Base-by-base conservation (phyloP, 1,284 basidiomycete species). In the Thecaphora thlaspeos region DNA sequence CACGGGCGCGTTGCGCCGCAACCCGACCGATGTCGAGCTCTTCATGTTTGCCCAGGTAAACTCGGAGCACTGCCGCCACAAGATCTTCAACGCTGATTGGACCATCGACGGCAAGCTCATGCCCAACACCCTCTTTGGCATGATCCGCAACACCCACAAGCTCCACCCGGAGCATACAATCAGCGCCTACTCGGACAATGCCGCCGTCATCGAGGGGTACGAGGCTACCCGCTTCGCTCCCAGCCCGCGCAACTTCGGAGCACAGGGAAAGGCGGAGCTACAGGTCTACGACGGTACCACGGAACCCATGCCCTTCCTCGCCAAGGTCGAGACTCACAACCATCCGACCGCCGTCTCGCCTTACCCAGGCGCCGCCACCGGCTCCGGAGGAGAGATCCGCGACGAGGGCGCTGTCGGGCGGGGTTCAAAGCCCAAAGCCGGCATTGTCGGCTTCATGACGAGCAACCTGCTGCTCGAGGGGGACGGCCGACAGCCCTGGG, bases 1-100 rank as follows among this genome's bases (percentile, higher is more conserved):
- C 41, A 76, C 81, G 17, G 51, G 57, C 18, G 66, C 72, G 15
- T 68, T 77, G 28, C 56, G 63, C 24, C 68, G 75, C 36, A 72
- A 76, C 55, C 75, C 75, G 22, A 97, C 91, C 43, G 94, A 98
- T 71, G 93, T 95, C 14, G 95, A 99, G 78, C 83, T 99, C 18
- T 98, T 98, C 84, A 98, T 98, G 94, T 99, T 98, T 78, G 94
- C 95, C 17, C 95, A 99, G 79, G 94, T 99, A 78, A 99, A 99
- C 81, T 97, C 93, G 38, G 95, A 99, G 80, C 95, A 98, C 79
- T 99, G 95, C 80, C 85, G 95, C 42, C 95, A 99, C 84, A 99
- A 99, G 81, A 98, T 97, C 70, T 99, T 98, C 83, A 99, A 99
- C 77, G 93, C 95, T 0, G 84, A 88, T 38, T 99, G 95, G 95